Percentiles rank a stretch among this genome's conserved stretches.
These are phyloP conservation scores for Saccharomycopsis hybrid DNA, from an alignment of 1,139 yeast genomes.

Conservation along the genomic window DNA sequence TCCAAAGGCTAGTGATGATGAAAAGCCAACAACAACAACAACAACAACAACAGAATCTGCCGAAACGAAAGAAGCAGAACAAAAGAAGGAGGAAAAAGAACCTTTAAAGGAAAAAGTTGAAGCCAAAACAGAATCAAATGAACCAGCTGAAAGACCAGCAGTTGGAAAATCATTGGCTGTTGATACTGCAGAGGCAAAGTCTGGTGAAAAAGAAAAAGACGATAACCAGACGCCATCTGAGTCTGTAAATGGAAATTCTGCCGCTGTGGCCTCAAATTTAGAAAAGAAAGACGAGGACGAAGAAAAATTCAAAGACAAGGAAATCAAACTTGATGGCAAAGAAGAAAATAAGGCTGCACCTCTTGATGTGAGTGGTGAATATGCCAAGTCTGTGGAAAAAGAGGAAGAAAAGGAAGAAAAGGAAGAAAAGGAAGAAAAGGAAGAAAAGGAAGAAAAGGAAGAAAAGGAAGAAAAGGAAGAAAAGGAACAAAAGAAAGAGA, in stretches of 20 bases:
- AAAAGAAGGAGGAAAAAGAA: neutral
- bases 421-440: too few species aligned
- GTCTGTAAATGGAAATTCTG: neutral
- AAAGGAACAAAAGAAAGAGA: conserved; percentile 9
- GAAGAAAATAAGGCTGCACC: conserved; percentile 7
- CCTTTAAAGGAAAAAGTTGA: neutral
- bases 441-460: conserved; percentile 17
- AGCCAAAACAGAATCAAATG: neutral
- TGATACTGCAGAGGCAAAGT: neutral
- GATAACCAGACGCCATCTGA: neutral
- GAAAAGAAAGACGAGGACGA: too few species aligned
- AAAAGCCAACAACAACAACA: neutral
- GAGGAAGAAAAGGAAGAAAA: conserved; percentile 14
- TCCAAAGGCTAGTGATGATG: neutral
- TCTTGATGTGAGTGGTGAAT: conserved; percentile 17
- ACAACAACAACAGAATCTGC: neutral
- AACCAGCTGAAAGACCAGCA: neutral
- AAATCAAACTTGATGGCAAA: too few species aligned
- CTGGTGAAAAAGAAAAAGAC: neutral
- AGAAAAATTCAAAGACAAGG: too few species aligned
- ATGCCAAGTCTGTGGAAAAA: conserved; percentile 11
- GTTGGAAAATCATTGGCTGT: neutral
- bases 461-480: conserved; percentile 18
- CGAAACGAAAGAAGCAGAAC: neutral
- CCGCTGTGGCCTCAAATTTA: neutral